Evolutionary conservation across 176 grass and related monocot species (phyloP), one percentile per base, ranked within the genome.

Genomic region (Ananas comosus): DNA sequence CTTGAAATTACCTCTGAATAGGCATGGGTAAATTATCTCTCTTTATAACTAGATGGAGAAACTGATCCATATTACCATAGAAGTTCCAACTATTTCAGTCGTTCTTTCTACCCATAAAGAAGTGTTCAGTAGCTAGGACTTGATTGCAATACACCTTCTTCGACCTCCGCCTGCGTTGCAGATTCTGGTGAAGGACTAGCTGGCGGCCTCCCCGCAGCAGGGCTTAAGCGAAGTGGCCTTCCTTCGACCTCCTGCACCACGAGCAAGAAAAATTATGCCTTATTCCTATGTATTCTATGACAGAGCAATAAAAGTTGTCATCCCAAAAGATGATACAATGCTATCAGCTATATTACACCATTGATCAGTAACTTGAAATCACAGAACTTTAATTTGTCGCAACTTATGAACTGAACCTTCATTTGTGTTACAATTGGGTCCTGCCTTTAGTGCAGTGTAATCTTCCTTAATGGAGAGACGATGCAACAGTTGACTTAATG

Each of bases 191-290:
- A 57, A 69, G 77, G 66, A 68, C 81, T 84, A 58, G 53, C 57
- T 47, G 84, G 19, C 16, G 86, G 81, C 49, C 81, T 80, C 48
- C 74, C 82, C 57, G 77, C 67, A 1, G 94, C 86, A 76, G 72
- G 70, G 64, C 80, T 87, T 54, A 97, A 64, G 24, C 94, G 79
- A 42, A 97, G 82, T 33, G 83, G 85, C 79, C 92, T 81, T 49
- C 92, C 92, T 85, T 96, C 86, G 21, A 91, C 74, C 77, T 92
- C 86, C 94, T 97, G 64, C 57, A 53, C 58, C 48, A 76, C 18
- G 49, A 73, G 17, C 18, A 76, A 53, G 10, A 61, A 68, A 76
- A 68, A 74, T 16, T 58, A 9, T 17, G 59, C 56, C 59, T 24
- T 6, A 54, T 49, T 19, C 64, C 48, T 64, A 74, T 49, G 10